A percentile compares a stretch with the other conserved stretches of the same genome.
phyloP scores from a whole-genome alignment of 345 rosid genomes.

The Boechera retrofracta region DNA sequence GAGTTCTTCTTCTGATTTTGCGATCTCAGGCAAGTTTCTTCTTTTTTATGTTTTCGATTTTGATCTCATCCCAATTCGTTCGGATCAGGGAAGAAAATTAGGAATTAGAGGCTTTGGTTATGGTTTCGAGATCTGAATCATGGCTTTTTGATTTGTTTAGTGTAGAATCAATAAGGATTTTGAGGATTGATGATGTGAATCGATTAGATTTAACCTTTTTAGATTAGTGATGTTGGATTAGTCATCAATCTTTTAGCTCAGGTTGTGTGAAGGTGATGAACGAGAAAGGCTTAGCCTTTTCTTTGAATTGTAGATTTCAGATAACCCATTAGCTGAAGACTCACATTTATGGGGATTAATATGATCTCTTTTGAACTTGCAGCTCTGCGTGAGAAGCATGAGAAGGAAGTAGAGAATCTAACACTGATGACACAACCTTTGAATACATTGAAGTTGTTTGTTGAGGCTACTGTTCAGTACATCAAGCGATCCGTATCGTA shows the following conservation, averaged over 20 bases:
- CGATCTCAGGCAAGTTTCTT: constrained; percentile 45
- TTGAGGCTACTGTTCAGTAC: constrained; percentile 65
- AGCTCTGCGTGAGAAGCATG: constrained; percentile 71
- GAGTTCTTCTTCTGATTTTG: constrained; percentile 41
- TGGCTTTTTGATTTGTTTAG: constrained; percentile 12
- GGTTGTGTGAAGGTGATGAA: background rate
- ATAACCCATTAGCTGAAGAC: background rate
- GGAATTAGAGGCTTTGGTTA: background rate
- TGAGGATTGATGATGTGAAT: background rate
- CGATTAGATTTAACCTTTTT: constrained; percentile 5
- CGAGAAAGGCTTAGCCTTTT: background rate
- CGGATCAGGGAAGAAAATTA: background rate
- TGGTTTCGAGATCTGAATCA: constrained; percentile 35
- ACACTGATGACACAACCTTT: constrained; percentile 73
- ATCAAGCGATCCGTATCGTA: constrained; percentile 54
- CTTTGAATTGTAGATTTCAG: constrained; percentile 8
- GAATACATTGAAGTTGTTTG: constrained; percentile 71
- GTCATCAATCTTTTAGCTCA: background rate
- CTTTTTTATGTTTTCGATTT: constrained; percentile 2
- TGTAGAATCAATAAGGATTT: background rate
- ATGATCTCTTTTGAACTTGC: constrained; percentile 25
- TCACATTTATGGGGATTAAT: constrained; percentile 11
- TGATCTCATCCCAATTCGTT: background rate
- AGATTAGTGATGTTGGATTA: constrained; percentile 1
- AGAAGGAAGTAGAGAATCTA: constrained; percentile 69